A percentile compares a stretch with the other conserved stretches of the same genome.
These are phyloP conservation scores for Miscanthus lutarioriparius DNA, from an alignment of 176 grass and related monocot species.

Conservation along the genomic window DNA sequence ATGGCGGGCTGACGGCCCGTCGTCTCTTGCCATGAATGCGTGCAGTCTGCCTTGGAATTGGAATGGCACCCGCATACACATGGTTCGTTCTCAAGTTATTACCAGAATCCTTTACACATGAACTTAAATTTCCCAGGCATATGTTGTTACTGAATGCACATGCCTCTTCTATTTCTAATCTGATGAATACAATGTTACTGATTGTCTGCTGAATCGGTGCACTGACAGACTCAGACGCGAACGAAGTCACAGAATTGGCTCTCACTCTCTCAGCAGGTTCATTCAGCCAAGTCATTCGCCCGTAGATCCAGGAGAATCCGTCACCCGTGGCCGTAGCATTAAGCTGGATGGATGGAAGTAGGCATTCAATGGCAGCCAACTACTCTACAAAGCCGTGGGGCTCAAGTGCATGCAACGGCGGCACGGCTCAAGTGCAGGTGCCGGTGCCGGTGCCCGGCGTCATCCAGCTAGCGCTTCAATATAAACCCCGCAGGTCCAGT, in stretches of 20 bases:
- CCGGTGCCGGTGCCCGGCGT: neutral
- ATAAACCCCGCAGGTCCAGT: slow-evolving; percentile 35
- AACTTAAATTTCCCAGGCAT: neutral
- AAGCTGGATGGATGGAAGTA: slow-evolving; percentile 16
- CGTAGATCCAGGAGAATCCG: neutral
- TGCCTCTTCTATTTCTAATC: neutral
- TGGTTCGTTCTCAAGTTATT: neutral
- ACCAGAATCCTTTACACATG: neutral
- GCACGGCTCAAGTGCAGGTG: neutral
- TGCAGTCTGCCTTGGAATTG: neutral
- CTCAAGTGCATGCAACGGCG: slow-evolving; percentile 24
- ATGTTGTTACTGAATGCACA: neutral
- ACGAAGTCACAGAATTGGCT: neutral
- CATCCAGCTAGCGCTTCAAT: slow-evolving; percentile 15
- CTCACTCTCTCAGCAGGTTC: neutral
- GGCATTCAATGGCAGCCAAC: slow-evolving; percentile 33
- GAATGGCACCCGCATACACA: neutral
- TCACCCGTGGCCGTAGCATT: neutral
- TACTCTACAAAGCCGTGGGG: slow-evolving; percentile 20
- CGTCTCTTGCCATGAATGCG: slow-evolving; percentile 10
- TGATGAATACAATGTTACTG: neutral
- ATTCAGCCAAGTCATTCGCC: neutral
- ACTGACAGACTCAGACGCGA: neutral
- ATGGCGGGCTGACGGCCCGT: slow-evolving; percentile 22
- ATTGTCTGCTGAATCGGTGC: neutral